Evolutionary conservation across 768 basidiomycete species (phyloP).

Genomic region (Leccinellum luteum): DNA sequence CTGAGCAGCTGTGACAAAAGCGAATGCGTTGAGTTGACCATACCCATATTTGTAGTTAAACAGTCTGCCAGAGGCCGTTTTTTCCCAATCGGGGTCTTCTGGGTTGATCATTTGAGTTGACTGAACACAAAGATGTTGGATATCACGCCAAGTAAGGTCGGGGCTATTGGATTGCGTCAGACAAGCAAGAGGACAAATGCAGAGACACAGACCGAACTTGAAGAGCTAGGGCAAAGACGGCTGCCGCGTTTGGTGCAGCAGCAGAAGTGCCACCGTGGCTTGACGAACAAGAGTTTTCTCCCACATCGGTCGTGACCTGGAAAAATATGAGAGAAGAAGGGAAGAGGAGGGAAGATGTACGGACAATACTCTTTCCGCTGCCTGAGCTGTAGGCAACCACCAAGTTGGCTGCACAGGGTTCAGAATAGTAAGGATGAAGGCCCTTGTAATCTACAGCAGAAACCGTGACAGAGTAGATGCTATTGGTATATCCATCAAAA

Average conservation of each 20-base stretch:
- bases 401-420: constrained; percentile 97
- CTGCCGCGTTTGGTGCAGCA: constrained; percentile 94
- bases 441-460: constrained; percentile 94
- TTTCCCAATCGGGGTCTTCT: constrained; percentile 94
- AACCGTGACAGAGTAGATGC: constrained; percentile 94
- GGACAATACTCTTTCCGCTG: constrained; percentile 86
- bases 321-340: constrained; percentile 14
- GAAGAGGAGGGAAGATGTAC: constrained; percentile 30
- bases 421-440: constrained; percentile 94
- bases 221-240: constrained; percentile 88
- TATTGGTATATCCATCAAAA: constrained; percentile 99
- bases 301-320: constrained; percentile 93
- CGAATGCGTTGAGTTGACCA: constrained; percentile 81
- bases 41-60: constrained; percentile 96
- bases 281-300: constrained; percentile 74
- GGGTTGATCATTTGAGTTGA: constrained; percentile 77
- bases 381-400: constrained; percentile 96
- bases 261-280: constrained; percentile 96
- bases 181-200: constrained; percentile 1
- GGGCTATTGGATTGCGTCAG: constrained; percentile 50
- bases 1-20: constrained; percentile 77
- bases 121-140: constrained; percentile 85
- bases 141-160: constrained; percentile 94
- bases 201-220: constrained; percentile 64
- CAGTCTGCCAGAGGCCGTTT: constrained; percentile 47